Evolutionary conservation across 129 eudicot species (phyloP), one percentile per base, ranked within the genome.

Genomic region (Ambrosia trifida): DNA sequence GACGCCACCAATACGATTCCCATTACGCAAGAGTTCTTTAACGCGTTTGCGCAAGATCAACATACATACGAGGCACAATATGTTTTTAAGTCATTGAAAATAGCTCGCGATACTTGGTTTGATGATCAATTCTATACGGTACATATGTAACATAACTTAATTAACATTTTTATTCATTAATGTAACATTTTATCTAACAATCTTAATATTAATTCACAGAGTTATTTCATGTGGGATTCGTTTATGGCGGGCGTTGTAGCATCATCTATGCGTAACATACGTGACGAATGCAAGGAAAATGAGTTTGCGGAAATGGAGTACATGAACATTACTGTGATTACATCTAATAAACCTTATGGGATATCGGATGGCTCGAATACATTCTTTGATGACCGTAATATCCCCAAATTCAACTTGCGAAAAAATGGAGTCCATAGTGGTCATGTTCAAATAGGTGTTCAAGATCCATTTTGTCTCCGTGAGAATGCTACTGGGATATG

Each of bases 1-100:
- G 97, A 85, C 79, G 96, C 98, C 52, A 94, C 98, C 7, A 79
- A 94, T 72, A 94, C 98, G 18, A 89, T 89, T 56, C 95, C 95
- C 5, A 76, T 85, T 59, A 76, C 85, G 5, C 38, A 66, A 35
- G 47, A 83, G 30, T 94, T 94, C 32, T 89, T 85, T 18, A 73
- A 87, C 5, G 65, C 70, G 6, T 79, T 89, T 51, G 87, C 89
- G 75, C 63, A 80, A 44, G 80, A 84, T 75, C 98, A 85, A 74
- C 77, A 47, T 6, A 94, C 98, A 0, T 94, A 75, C 33, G 97
- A 94, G 73, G 96, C 98, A 8, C 96, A 82, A 41, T 94, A 94
- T 49, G 44, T 78, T 79, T 94, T 87, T 66, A 81, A 76, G 88
- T 80, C 96, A 28, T 70, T 91, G 72, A 83, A 91, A 77, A 76